Base-by-base conservation (phyloP, 768 basidiomycete species). In the Mycena floridula region DNA sequence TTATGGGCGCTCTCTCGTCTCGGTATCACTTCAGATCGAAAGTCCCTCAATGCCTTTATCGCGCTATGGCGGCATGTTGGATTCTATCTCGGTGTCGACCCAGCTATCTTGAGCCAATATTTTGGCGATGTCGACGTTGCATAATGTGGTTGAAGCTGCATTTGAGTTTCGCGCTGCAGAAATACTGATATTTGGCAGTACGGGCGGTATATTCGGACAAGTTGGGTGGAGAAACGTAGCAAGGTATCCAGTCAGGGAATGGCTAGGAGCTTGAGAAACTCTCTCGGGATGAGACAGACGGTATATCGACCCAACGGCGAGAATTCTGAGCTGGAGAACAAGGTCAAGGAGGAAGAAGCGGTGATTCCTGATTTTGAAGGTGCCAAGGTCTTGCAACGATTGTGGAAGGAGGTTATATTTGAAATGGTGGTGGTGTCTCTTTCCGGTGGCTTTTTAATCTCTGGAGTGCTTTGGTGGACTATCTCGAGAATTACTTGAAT, bases 31-130 rank as follows among this genome's bases (percentile, higher is more conserved):
- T 51, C 52, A 1, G 40, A 47, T 0, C 40, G n/a, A 1, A 43
- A 11, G 12, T 50, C 57, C 32, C 50, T 43, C 25, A 38, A 51
- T 25, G 60, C 63, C 11, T 68, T 60, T 40, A 57, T 67, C 26
- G 58, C 62, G 2, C 48, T 64, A 11, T 68, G 66, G 66, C 54
- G 66, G 27, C 65, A 65, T 44, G 54, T 66, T 30, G 66, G 67
- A 13, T 67, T 57, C 54, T 64, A 66, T 51, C 61, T 69, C 20
- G 66, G 67, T 9, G 50, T 69, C 18, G 52, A 56, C 11, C 57
- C 59, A 16, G 21, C 47, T 3, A 63, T 66, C 35, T 54, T 69
- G 12, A 32, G 12, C 8, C 51, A 47, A 5, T 58, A 68, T 52
- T 65, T 68, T 50, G 15, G 45, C 26, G 43, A 27, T 16, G 48